Evolutionary conservation across 371 early-diverging fungal genomes (phyloP).

Genomic region (Entomophthora muscae): DNA sequence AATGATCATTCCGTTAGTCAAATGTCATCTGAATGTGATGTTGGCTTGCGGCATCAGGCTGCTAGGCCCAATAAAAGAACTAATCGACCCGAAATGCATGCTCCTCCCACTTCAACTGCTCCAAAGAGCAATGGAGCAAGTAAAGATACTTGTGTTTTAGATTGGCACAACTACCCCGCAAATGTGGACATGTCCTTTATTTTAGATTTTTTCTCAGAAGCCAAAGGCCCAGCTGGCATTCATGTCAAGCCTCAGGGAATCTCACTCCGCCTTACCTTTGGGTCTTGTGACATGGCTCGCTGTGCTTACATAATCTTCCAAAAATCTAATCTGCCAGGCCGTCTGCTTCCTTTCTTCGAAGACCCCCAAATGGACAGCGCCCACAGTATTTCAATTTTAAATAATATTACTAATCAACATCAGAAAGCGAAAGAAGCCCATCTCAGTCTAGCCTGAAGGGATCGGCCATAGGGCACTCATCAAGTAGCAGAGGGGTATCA

Average conservation of each 20-base stretch:
- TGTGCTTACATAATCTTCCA: not conserved
- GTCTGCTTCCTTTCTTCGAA: not conserved
- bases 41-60: not conserved
- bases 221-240: not conserved
- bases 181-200: not conserved
- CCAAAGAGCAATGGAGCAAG: not conserved
- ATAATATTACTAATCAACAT: too few species aligned
- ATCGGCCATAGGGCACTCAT: too few species aligned
- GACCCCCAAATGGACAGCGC: too few species aligned
- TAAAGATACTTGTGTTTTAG: not conserved
- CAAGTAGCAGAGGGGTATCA: too few species aligned
- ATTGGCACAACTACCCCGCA: not conserved
- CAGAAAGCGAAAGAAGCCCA: too few species aligned
- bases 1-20: too few species aligned
- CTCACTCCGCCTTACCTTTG: not conserved
- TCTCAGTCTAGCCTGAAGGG: too few species aligned
- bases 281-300: not conserved
- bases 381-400: too few species aligned
- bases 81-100: not conserved
- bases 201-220: not conserved
- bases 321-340: not conserved
- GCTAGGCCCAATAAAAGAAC: not conserved
- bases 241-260: not conserved
- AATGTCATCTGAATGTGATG: too few species aligned
- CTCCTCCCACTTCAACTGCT: not conserved